Conservation (phyloP, 2,329 filamentous ascomycete genomes). For the Trichoderma sp. region DNA sequence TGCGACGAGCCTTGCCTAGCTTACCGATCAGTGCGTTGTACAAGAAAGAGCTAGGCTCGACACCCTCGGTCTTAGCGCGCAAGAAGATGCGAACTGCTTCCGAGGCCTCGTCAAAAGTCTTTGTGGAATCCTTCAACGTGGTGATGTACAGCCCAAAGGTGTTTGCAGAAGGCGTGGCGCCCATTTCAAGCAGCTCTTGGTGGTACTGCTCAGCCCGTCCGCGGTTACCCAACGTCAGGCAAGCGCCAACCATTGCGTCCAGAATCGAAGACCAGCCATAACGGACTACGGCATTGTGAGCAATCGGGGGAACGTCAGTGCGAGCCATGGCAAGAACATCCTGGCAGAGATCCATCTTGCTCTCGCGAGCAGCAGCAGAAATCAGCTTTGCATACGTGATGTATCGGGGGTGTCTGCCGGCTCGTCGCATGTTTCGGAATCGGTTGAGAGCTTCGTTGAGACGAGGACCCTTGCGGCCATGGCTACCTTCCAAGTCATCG, state of each 20-base stretch:
- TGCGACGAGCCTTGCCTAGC: conserved; percentile 93
- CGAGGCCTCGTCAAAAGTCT: conserved; percentile 95
- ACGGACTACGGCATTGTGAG: conserved; percentile 81
- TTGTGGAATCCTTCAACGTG: conserved; percentile 94
- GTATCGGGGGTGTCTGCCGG: conserved; percentile 88
- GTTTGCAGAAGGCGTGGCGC: conserved; percentile 89
- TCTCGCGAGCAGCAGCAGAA: conserved; percentile 79
- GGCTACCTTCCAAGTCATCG: conserved; percentile 79
- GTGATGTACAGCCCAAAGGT: conserved; percentile 99
- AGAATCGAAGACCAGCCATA: conserved; percentile 97
- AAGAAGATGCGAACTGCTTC: conserved; percentile 98
- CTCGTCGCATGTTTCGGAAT: conserved; percentile 89
- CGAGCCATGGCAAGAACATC: conserved; percentile 89
- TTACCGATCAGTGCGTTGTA: conserved; percentile 99
- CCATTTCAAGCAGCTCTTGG: conserved; percentile 86
- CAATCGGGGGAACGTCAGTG: conserved; percentile 78
- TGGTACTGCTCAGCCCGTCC: conserved; percentile 81
- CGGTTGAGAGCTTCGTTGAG: conserved; percentile 78
- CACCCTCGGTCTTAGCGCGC: conserved; percentile 86
- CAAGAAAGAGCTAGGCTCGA: conserved; percentile 92
- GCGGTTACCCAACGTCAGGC: conserved; percentile 78
- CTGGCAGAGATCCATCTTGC: conserved; percentile 76
- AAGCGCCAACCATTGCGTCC: conserved; percentile 94
- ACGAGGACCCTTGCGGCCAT: conserved; percentile 68
- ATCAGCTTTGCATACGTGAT: conserved; percentile 97